Base-by-base conservation (phyloP, 2,329 filamentous ascomycete genomes). In the Fusarium sp. region DNA sequence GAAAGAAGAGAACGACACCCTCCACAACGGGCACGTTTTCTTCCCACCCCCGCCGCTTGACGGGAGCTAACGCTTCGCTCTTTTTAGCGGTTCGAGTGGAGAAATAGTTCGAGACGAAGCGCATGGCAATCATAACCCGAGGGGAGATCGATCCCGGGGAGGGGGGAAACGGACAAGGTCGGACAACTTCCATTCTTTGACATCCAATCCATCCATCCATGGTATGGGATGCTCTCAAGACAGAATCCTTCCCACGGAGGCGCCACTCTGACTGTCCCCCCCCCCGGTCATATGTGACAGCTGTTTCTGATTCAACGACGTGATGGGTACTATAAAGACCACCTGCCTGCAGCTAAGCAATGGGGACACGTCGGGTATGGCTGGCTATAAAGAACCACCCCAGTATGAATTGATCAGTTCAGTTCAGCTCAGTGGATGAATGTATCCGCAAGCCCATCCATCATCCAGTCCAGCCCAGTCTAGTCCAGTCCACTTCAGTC, bases 311-410 rank as follows among this genome's bases (percentile, higher is more conserved):
- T 52, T 52, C 47, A 52, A 52, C 47, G 9, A 11, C 16, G 16
- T 52, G 47, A 52, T 52, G 47, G 47, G 47, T 52, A 52, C 47
- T 52, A 52, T 52, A 52, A 52, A 52, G 47, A 50, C 22, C 27
- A 3, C 47, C 47, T 52, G 24, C 47, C 47, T 52, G 47, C 47
- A 52, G 47, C 47, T 52, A 52, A 52, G 47, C 47, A 52, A 52
- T 52, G 24, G 47, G 47, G 47, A 29, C 47, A 27, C 7, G 37
- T 52, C 47, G 47, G 47, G 24, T 52, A 52, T 52, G 47, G 24
- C 47, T 52, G 47, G 47, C 47, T 52, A 52, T 52, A 52, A 52
- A 52, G 47, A 52, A 52, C 24, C 24, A 27, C 45, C 24, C 47
- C 24, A 47, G 42, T 52, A 52, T 47, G 24, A 18, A 52, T 50